Base-by-base conservation (phyloP, 257 asterid genomes). In the Rehmannia glutinosa region DNA sequence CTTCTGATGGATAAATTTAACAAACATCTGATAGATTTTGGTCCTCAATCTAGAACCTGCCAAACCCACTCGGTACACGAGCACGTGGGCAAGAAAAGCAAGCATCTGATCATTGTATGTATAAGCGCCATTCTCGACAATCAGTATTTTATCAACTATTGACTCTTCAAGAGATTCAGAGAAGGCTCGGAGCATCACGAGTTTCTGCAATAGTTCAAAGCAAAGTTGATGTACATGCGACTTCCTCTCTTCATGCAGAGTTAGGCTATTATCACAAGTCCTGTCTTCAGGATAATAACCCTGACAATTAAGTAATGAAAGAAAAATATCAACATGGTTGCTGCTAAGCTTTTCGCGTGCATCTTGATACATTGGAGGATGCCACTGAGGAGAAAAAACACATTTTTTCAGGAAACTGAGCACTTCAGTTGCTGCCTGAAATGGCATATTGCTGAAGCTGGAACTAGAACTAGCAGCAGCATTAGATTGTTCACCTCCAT, bases 71-170 rank as follows among this genome's bases (percentile, higher is more conserved):
- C 81, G 85, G 55, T 83, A 81, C 30, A 84, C 77, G 33, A 91
- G 92, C 70, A 92, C 81, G 67, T 86, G 84, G 23, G 95, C 97
- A 78, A 94, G 88, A 82, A 94, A 82, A 71, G 96, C 91, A 78
- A 91, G 97, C 73, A 82, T 81, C 77, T 81, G 89, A 79, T 85
- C 85, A 77, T 84, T 94, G 85, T 87, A 88, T 51, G 45, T 53
- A 75, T 85, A 77, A 73, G 83, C 75, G 74, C 96, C 97, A 82
- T 78, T 74, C 57, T 91, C 87, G 59, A 84, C 77, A 38, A 55
- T 64, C 69, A 94, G 80, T 60, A 91, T 81, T 65, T 84, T 91
- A 66, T 84, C 91, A 38, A 91, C 78, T 63, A 94, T 71, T 4
- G 81, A 76, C 71, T 94, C 96, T 76, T 86, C 90, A 67, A 94